phyloP scores from a whole-genome alignment of 805 yeast genomes.

The Barnettozyma siamensis region DNA sequence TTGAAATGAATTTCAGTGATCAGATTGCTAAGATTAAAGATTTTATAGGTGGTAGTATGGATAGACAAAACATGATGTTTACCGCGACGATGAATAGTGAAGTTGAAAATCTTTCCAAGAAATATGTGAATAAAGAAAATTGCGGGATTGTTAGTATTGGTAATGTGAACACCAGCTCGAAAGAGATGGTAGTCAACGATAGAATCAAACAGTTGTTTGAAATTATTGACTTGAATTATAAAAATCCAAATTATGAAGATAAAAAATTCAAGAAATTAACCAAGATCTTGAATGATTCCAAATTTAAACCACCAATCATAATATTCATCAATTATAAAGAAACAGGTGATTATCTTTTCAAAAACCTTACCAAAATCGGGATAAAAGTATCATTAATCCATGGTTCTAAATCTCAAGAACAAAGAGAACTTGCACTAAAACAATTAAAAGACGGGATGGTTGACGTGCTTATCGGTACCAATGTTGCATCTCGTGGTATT shows the following conservation, averaged over 20 bases:
- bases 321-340: conserved; percentile 76
- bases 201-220: conserved; percentile 67
- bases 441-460: conserved; percentile 50
- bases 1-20: conserved; percentile 88
- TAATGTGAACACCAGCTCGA: conserved; percentile 32
- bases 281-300: conserved; percentile 28
- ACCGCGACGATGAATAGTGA: conserved; percentile 87
- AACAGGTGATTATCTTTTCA: conserved; percentile 61
- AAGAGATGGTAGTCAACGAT: conserved; percentile 31
- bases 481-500: conserved; percentile 93
- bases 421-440: conserved; percentile 72
- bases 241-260: conserved; percentile 34
- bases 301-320: conserved; percentile 54
- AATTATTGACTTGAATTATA: conserved; percentile 33
- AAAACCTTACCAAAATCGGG: conserved; percentile 41
- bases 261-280: conserved; percentile 39
- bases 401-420: conserved; percentile 81
- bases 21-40: conserved; percentile 60
- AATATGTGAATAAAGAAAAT: conserved; percentile 57
- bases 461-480: conserved; percentile 80
- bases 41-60: conserved; percentile 42
- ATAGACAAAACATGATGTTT: conserved; percentile 77
- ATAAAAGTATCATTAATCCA: conserved; percentile 61
- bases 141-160: conserved; percentile 54
- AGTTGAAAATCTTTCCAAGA: conserved; percentile 60